phyloP scores from a whole-genome alignment of 2,329 filamentous ascomycete genomes.

The Cladosporium sphaerospermum region DNA sequence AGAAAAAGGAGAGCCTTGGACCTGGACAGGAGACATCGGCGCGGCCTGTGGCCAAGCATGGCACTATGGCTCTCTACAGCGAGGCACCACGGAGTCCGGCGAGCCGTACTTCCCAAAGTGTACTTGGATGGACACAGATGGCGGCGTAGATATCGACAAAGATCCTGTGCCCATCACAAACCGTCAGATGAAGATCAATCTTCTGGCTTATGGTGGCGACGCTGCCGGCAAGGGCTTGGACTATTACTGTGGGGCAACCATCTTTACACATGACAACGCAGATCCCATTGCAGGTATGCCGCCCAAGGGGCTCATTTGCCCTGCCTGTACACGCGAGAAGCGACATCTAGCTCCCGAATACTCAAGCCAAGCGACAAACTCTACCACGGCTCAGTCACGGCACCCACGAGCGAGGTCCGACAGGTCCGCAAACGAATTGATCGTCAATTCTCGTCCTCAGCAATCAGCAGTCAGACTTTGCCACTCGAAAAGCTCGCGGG shows the following conservation, averaged over 20 bases:
- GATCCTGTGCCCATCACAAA: not conserved
- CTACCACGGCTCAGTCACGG: not conserved
- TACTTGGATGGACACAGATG: not conserved
- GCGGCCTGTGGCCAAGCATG: not conserved
- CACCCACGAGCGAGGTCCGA: not conserved
- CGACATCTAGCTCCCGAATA: not conserved
- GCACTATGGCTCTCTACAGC: not conserved
- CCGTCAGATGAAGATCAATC: not conserved
- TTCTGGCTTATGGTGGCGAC: not conserved
- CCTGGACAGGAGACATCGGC: not conserved
- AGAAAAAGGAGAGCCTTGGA: not conserved
- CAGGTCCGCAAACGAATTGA: not conserved
- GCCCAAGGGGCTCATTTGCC: not conserved
- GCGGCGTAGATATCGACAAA: not conserved
- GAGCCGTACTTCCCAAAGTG: not conserved
- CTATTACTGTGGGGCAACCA: not conserved
- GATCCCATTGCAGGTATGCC: not conserved
- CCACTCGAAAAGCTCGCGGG: not conserved
- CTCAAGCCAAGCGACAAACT: not conserved
- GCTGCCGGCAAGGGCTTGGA: not conserved
- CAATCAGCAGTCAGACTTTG: not conserved
- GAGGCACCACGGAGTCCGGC: not conserved
- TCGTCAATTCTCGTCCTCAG: not conserved
- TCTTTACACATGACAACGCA: not conserved
- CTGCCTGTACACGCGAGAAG: not conserved